Evolutionary conservation across 495 filamentous ascomycete species (phyloP), one percentile per base, ranked within the genome.

Genomic region (Penicillium coffeae): DNA sequence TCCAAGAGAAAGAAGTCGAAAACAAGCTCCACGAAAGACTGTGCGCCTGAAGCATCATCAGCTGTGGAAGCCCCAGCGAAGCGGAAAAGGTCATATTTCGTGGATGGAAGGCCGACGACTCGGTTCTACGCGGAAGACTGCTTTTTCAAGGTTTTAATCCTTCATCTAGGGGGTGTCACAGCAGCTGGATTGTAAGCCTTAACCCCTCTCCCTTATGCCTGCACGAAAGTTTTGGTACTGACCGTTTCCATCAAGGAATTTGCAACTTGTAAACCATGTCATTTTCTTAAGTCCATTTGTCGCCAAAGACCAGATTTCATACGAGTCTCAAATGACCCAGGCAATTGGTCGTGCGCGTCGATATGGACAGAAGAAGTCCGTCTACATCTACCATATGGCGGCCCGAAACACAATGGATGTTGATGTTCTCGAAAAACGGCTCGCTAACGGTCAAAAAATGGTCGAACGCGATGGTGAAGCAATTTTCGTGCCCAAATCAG

Each of bases 181-280:
- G 80, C 88, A 14, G 79, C 87, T 8, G 89, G 89, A 21, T 63
- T 78, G 82, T 85, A 71, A 82, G 79, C 35, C 35, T 37, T 37
- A 37, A 6, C 35, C 35, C 15, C 25, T 9, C 3, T 30, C 12
- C 3, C 35, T 21, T 19, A 16, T n/a, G 40, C 21, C 12, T 42
- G 13, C 10, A 16, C 25, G 55, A 4, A 30, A 27, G 15, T 36
- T 30, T 12, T 1, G 15, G 14, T 27, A 25, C n/a, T n/a, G n/a
- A n/a, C n/a, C 18, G 19, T n/a, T 43, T 45, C 15, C 9, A 10
- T 30, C 25, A n/a, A 86, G 83, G 15, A 94, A 94, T 56, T 68
- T 93, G 2, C 82, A 83, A 39, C 75, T 77, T 33, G 87, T 88
- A 0, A 90, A 88, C 47, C 89, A 93, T 51, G 71, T 91, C 25